phyloP scores from a whole-genome alignment of 2,329 filamentous ascomycete genomes.

The Rhinocladiella mackenziei region DNA sequence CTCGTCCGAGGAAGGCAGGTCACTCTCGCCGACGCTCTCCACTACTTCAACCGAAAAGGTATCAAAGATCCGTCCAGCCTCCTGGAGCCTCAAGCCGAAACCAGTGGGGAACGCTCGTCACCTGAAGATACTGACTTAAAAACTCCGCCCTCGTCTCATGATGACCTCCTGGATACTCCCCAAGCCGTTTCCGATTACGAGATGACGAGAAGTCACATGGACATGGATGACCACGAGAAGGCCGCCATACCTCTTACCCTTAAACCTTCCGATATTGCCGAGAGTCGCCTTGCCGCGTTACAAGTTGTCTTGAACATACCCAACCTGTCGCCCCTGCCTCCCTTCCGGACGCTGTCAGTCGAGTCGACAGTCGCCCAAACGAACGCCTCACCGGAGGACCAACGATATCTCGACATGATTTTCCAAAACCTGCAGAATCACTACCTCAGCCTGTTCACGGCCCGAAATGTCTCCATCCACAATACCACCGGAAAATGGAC shows the following conservation, averaged over 20 bases:
- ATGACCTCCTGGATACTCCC: conserved; percentile 18
- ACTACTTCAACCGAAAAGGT: conserved; percentile 31
- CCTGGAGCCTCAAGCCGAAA: conserved; percentile 16
- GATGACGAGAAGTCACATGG: conserved; percentile 16
- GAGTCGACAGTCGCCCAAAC: conserved; percentile 23
- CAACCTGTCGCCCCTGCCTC: conserved; percentile 25
- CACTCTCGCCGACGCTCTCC: conserved; percentile 28
- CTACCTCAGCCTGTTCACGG: conserved; percentile 25
- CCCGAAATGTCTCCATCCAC: conserved; percentile 24
- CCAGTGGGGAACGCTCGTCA: conserved; percentile 24
- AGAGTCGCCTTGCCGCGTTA: conserved; percentile 18
- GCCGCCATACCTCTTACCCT: conserved; percentile 10
- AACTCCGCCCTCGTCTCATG: conserved; percentile 26
- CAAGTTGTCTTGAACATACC: conserved; percentile 21
- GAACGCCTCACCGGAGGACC: conserved; percentile 18
- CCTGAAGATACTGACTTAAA: conserved; percentile 25
- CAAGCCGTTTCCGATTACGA: conserved; percentile 23
- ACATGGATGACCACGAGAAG: conserved; percentile 14
- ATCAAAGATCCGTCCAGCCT: conserved; percentile 30
- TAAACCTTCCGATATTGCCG: conserved; percentile 21
- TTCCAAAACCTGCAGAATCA: conserved; percentile 26
- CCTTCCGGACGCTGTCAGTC: conserved; percentile 26
- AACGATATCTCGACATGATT: conserved; percentile 24
- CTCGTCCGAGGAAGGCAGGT: conserved; percentile 28
- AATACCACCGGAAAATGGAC: conserved; percentile 26